A percentile compares a stretch with the other conserved stretches of the same genome.
Conservation (phyloP, 139 green algal genomes). For the Haematococcus lacustris region DNA sequence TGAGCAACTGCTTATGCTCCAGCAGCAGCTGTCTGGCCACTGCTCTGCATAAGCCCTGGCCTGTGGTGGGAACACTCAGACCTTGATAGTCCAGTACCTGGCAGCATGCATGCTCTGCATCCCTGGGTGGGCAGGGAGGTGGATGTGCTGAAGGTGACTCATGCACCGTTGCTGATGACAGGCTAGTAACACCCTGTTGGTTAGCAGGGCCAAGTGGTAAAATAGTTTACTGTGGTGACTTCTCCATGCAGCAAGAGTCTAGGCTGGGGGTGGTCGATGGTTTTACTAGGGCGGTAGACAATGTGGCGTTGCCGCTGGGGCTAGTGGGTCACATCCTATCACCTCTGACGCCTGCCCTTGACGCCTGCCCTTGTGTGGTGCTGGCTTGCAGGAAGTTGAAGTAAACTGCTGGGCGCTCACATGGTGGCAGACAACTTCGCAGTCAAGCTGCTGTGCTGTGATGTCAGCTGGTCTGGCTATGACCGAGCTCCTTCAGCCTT, state of each 20-base stretch:
- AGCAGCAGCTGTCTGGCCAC: no score
- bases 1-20: neutral
- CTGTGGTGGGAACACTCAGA: no score
- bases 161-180: neutral
- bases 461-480: no score
- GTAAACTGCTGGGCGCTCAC: no score
- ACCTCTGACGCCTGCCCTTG: neutral
- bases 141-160: neutral
- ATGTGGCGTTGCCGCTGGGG: neutral
- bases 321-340: neutral
- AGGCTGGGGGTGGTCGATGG: no score
- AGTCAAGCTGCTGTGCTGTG: no score
- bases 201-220: neutral
- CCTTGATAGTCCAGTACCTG: no score
- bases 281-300: no score
- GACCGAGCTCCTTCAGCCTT: no score
- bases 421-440: no score
- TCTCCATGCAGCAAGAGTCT: neutral
- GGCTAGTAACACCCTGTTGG: neutral
- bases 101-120: no score
- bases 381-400: slow-evolving; percentile 8
- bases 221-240: neutral
- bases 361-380: neutral
- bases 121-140: neutral
- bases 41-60: no score